Conservation (phyloP, 2,329 filamentous ascomycete species). For the Scleromitrula shiraiana region DNA sequence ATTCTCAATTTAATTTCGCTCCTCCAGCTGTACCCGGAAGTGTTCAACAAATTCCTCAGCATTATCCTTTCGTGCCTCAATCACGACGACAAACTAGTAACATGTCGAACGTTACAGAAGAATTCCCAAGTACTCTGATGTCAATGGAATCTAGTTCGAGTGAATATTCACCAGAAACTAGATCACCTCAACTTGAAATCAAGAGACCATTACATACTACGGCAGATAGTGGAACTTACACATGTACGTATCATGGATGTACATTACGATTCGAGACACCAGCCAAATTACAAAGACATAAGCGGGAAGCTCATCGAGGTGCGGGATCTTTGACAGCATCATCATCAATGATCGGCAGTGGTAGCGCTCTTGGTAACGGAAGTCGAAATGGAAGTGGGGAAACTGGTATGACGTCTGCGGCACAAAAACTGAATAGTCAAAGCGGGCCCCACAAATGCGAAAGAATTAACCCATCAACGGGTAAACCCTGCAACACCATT, state of each 20-base stretch:
- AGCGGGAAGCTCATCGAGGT: slow-evolving; percentile 89
- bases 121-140: slow-evolving; percentile 28
- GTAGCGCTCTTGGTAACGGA: slow-evolving; percentile 19
- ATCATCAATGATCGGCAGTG: slow-evolving; percentile 39
- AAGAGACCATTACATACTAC: slow-evolving; percentile 51
- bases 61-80: slow-evolving; percentile 28
- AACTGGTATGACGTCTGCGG: slow-evolving; percentile 42
- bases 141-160: slow-evolving; percentile 35
- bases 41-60: slow-evolving; percentile 22
- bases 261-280: slow-evolving; percentile 82
- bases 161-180: slow-evolving; percentile 31
- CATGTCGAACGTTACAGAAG: slow-evolving; percentile 24
- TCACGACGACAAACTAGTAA: slow-evolving; percentile 20
- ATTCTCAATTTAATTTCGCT: slow-evolving; percentile 38
- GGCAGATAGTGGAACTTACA: slow-evolving; percentile 83
- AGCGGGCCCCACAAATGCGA: slow-evolving; percentile 90
- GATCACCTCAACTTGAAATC: slow-evolving; percentile 9
- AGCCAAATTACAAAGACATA: slow-evolving; percentile 84
- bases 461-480: slow-evolving; percentile 87
- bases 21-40: slow-evolving; percentile 32
- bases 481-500: slow-evolving; percentile 87
- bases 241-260: slow-evolving; percentile 92
- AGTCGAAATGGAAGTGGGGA: too few species aligned
- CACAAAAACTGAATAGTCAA: slow-evolving; percentile 65
- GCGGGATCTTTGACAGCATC: too few species aligned